Base-by-base conservation (phyloP, 208 protist species). In the Trypanosomatidae sp. region DNA sequence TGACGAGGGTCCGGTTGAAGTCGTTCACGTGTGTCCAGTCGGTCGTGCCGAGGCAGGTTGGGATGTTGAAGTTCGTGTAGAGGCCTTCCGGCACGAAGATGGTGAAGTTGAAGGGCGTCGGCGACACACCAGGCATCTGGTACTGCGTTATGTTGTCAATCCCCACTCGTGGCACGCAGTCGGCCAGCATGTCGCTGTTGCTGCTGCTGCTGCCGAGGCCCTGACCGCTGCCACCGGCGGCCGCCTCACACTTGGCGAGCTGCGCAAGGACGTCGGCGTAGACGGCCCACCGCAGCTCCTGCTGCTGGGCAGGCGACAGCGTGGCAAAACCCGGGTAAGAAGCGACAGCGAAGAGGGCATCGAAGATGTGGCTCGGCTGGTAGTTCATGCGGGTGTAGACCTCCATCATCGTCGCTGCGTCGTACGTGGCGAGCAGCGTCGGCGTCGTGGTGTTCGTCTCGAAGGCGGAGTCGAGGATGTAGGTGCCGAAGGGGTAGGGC, bases 81-180 rank as follows among this genome's bases (percentile, higher is more conserved):
- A 79, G n/a, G 36, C 25, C 41, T 60, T 80, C 73, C 1, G 87
- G 82, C 5, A 88, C 44, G 73, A 90, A 91, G 46, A 90, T 13
- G 56, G 74, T 77, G 59, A 87, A 85, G 53, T 73, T 70, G 67
- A 73, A 87, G 52, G 81, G 39, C 19, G 65, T 62, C 9, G 47
- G 41, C 44, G 71, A 66, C 39, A 69, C 30, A 8, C 71, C 83
- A 0, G 25, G 52, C 22, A 62, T 7, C n/a, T 19, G 17, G 39
- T 67, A 55, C 53, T 76, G 49, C 12, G 87, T 89, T 53, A 82
- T 52, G 82, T 94, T 94, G 66, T 69, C 75, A 62, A 94, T 81
- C 12, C 85, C 75, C 3, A 86, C 55, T 8, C 52, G 70, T 15
- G 81, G 71, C 2, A 71, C 62, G 60, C 81, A 86, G 52, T 52